Base-by-base conservation (phyloP, 345 rosid species). In the Garcia nutans region DNA sequence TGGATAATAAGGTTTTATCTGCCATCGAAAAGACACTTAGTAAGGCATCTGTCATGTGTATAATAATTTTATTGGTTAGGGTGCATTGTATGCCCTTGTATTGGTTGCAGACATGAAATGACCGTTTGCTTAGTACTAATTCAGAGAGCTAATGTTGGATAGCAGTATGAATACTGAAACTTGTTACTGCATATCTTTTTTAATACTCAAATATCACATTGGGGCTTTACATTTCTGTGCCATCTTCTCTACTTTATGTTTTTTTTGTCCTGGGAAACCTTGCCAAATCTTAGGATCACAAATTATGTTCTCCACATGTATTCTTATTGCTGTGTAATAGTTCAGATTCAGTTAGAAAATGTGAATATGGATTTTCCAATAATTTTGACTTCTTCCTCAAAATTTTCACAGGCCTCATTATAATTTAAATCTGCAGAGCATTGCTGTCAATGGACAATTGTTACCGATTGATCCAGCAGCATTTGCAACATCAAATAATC, bases 351-450 rank as follows among this genome's bases (percentile, higher is more conserved):
- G 33, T 41, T 28, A 69, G 70, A 52, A 33, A 50, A 42, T 57
- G n/a, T 63, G 54, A 56, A 49, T 52, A 63, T 33, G 49, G 64
- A 20, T 26, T 66, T 62, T 74, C 66, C 61, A 26, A 65, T 65
- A 24, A 52, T 52, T 65, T 84, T 78, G 74, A 85, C 65, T 47
- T 63, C 56, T 72, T 63, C 72, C 57, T 74, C 45, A 50, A 64
- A 72, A 74, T 75, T 62, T 72, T 62, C 69, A 37, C 41, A 96
- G 99, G 97, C 87, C 98, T 67, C 99, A 96, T 87, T 96, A 96
- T 86, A 96, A 96, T 82, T 89, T 96, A 85, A 85, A 93, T 81
- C 89, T 96, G 54, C 87, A 82, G 86, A 93, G 97, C 87, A 96
- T 96, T 82, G 86, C 99, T 9, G 97, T 96, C 44, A 87, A 84